Evolutionary conservation across 305 asterid genomes (phyloP), one percentile per base, ranked within the genome.

Genomic region (Fraxinus velutina): DNA sequence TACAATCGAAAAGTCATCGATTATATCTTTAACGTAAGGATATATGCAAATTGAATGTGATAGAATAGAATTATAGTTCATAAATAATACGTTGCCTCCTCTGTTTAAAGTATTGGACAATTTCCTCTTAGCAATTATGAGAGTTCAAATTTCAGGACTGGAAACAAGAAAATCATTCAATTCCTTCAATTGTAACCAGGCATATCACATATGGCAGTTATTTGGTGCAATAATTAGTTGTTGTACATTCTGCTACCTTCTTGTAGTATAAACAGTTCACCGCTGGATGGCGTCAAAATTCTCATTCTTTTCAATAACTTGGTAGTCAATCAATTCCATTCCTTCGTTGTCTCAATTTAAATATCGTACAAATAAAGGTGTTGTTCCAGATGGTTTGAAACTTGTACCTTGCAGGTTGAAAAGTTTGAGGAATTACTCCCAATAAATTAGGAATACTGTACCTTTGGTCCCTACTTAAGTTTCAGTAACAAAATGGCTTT

Each of bases 221-320:
- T 21, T 36, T 70, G 57, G 50, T 30, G 75, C 60, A 29, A 74
- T n/a, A 68, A 74, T 71, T 17, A 52, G 22, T 34, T 17, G 37
- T 78, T 27, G 37, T 78, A 37, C 74, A 30, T 52, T 75, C 12
- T 77, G 75, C 57, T 73, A 62, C 66, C 44, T 33, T 86, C 55
- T 81, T 36, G 36, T 34, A 70, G 10, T 13, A 32, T 22, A 39
- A 37, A 22, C 75, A 60, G 13, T 17, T 27, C 68, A 62, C 36
- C 62, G 5, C 2, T 15, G 22, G 62, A 50, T 50, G 62, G 21
- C 8, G 8, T 50, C 8, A 50, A 50, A 50, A 15, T 12, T 50
- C 21, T 50, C 1, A 15, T 50, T 50, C 60, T 39, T 13, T 44
- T 44, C 55, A 12, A 44, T 44, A 12, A 44, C n/a, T 3, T 44